A percentile compares a stretch with the other conserved stretches of the same genome.
Evolutionary conservation across 192 early-diverging fungal species (phyloP).

Genomic region (Pilobolus umbonatus): DNA sequence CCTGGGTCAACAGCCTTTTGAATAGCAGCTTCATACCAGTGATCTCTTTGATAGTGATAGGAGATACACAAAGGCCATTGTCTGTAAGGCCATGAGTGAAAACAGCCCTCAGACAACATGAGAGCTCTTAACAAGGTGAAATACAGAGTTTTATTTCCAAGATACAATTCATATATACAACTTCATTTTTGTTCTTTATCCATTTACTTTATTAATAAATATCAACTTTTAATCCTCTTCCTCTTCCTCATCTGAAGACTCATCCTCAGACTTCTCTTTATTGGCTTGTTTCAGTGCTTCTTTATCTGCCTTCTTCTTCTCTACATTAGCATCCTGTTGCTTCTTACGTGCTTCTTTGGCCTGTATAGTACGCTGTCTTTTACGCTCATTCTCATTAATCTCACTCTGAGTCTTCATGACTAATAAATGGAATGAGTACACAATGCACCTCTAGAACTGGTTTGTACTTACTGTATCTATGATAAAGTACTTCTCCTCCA

Average conservation of each 20-base stretch:
- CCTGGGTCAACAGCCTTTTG: no score
- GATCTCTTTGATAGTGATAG: no score
- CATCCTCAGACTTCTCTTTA: constrained; percentile 2
- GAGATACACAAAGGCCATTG: no score
- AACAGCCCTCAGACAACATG: no score
- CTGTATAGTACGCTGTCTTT: constrained; percentile 54
- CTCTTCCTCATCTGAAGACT: constrained; percentile 5
- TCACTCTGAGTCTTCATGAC: constrained; percentile 73
- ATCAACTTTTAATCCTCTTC: constrained; percentile 34
- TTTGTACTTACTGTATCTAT: constrained; percentile 64
- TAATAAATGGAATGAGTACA: constrained; percentile 9
- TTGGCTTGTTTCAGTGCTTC: constrained; percentile 41
- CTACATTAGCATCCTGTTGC: constrained; percentile 82
- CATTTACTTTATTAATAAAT: no score
- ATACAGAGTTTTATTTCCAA: no score
- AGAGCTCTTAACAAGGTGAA: no score
- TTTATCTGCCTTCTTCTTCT: constrained; percentile 64
- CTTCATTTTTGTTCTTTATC: no score
- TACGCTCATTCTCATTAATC: constrained; percentile 56
- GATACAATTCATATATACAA: no score
- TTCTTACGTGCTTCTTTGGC: constrained; percentile 67
- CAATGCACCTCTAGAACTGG: neutral
- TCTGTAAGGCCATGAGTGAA: no score
- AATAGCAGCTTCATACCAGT: no score
- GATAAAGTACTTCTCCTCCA: constrained; percentile 90